Conservation (phyloP, 2,329 filamentous ascomycete species). For the Dothideomycetes sp. region DNA sequence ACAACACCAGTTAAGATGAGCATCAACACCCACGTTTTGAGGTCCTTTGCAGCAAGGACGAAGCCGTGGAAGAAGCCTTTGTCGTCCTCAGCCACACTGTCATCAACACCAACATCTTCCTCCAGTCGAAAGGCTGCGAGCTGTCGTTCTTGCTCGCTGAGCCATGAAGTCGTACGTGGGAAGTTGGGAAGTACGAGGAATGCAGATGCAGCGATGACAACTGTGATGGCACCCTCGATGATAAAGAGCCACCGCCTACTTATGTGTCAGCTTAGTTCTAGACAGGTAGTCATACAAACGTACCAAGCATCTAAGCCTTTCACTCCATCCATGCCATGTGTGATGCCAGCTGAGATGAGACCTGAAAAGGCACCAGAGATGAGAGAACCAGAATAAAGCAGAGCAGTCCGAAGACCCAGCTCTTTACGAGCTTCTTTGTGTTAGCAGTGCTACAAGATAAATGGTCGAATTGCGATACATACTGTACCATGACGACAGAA, state of each 20-base stretch:
- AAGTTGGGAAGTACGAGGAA: constrained; percentile 27
- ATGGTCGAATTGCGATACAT: too few species aligned
- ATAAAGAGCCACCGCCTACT: constrained; percentile 19
- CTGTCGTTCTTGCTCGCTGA: constrained; percentile 19
- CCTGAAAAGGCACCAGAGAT: constrained; percentile 43
- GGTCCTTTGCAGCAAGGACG: constrained; percentile 19
- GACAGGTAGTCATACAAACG: too few species aligned
- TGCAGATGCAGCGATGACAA: constrained; percentile 22
- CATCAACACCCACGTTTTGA: constrained; percentile 25
- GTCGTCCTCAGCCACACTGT: constrained; percentile 15
- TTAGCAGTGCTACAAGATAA: too few species aligned
- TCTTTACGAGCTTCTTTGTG: constrained; percentile 42
- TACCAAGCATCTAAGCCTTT: constrained; percentile 24
- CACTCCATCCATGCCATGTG: constrained; percentile 25
- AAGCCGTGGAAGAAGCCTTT: constrained; percentile 22
- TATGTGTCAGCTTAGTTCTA: too few species aligned
- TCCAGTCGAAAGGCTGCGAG: constrained; percentile 21
- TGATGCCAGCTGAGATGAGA: constrained; percentile 42
- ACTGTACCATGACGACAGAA: constrained; percentile 39
- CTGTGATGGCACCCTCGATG: constrained; percentile 26
- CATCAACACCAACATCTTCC: constrained; percentile 22
- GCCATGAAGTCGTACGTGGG: constrained; percentile 21
- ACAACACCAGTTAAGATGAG: constrained; percentile 25
- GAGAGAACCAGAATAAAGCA: constrained; percentile 41
- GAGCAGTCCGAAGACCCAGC: constrained; percentile 38